Evolutionary conservation across 2,329 filamentous ascomycete genomes (phyloP), one percentile per base, ranked within the genome.

Genomic region (Fusarium brachygibbosum): DNA sequence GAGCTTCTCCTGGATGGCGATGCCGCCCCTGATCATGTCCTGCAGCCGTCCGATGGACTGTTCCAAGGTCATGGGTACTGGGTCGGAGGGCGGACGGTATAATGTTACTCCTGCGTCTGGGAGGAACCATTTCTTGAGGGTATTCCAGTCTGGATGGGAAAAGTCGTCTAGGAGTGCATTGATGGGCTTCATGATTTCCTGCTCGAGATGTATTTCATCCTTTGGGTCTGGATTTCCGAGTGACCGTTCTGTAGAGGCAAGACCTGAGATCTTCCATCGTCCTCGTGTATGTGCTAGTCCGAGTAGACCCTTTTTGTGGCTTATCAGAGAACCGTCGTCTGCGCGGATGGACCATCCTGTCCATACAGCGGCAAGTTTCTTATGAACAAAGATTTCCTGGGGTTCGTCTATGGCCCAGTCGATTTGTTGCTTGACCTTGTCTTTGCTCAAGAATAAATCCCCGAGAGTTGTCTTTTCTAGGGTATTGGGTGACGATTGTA

Each of bases 111-210:
- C 56, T 31, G 63, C 63, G 3, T 28, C 38, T 28, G 63, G 40
- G 10, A 62, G 21, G 19, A 66, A 66, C 56, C 55, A 66, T 1
- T 57, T 16, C 14, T 66, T 62, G 6, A 66, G n/a, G 0, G 29
- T 17, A 6, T 45, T 28, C 61, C 62, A 66, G 25, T 66, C 13
- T 5, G 63, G 63, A 5, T 41, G 35, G 4, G 61, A 62, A 16
- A 66, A 66, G 17, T 66, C 63, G 0, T 60, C 14, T 25, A 66
- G 29, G 3, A 66, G 63, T 8, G 62, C 62, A 8, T 62, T 48
- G 19, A 66, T 51, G 19, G 63, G 55, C 1, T 61, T 40, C 55
- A 56, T 61, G 1, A 66, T 66, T 11, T 49, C 55, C 3, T 35
- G 21, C 0, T 35, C 37, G 9, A 40, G 37, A 0, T 11, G 14